These are phyloP conservation scores for Aspergillus pseudoglaucus DNA, from an alignment of 2,329 filamentous ascomycete species.

Conservation along the genomic window DNA sequence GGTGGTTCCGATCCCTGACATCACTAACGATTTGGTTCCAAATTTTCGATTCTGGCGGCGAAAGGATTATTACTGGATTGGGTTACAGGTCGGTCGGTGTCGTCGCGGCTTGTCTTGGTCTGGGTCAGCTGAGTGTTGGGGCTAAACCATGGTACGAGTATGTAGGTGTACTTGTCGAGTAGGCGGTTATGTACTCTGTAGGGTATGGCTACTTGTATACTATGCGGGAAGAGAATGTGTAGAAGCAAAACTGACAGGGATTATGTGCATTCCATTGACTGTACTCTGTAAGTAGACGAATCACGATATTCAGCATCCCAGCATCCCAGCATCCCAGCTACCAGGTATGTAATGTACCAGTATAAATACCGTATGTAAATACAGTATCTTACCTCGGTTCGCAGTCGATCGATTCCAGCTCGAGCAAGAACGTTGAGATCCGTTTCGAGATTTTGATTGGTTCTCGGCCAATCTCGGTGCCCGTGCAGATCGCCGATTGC, in stretches of 20 bases:
- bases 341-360: not conserved
- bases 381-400: no score
- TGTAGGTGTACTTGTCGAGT: no score
- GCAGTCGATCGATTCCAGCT: slow-evolving; percentile 5
- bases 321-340: not conserved
- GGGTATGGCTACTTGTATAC: not conserved
- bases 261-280: not conserved
- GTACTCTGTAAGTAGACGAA: slow-evolving; percentile 2
- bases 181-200: not conserved
- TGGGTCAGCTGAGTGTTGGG: no score
- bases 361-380: not conserved
- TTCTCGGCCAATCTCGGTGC: slow-evolving; percentile 13
- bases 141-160: no score
- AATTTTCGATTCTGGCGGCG: not conserved
- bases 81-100: not conserved
- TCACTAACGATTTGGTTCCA: not conserved
- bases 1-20: not conserved
- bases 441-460: slow-evolving; percentile 5
- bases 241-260: not conserved
- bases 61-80: not conserved
- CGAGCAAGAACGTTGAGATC: slow-evolving; percentile 11
- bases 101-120: no score
- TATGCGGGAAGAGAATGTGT: no score
- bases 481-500: slow-evolving; percentile 5
- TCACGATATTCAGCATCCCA: not conserved